phyloP scores from a whole-genome alignment of 495 filamentous ascomycete species.

The Sabuloglossum arenarium region DNA sequence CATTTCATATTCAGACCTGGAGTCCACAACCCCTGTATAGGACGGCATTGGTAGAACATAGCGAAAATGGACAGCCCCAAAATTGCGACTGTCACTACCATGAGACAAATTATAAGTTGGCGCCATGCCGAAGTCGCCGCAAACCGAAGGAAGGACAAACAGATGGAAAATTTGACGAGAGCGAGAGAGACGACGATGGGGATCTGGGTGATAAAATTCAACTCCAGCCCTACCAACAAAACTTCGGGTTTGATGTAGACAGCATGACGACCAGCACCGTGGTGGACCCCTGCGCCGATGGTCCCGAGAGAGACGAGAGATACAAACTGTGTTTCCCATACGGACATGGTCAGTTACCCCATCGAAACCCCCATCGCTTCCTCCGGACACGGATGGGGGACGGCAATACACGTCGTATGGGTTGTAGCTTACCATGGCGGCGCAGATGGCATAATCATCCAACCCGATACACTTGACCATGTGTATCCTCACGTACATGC shows the following conservation, averaged over 20 bases:
- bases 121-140: background rate
- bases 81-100: background rate
- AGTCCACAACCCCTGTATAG: background rate
- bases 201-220: background rate
- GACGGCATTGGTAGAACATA: background rate
- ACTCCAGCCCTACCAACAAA: background rate
- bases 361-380: background rate
- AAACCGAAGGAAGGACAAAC: background rate
- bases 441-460: background rate
- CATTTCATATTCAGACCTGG: background rate
- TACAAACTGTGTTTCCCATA: background rate
- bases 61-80: background rate
- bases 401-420: background rate
- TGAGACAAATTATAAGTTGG: background rate
- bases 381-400: background rate
- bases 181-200: background rate
- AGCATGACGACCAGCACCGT: background rate
- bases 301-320: background rate
- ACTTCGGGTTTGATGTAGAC: background rate
- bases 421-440: background rate
- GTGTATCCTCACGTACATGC: background rate
- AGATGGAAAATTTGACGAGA: background rate
- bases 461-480: background rate
- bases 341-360: background rate
- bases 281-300: background rate